These are phyloP conservation scores for Wallacemonas sp. DNA, from an alignment of 208 protist genomes.

Conservation along the genomic window DNA sequence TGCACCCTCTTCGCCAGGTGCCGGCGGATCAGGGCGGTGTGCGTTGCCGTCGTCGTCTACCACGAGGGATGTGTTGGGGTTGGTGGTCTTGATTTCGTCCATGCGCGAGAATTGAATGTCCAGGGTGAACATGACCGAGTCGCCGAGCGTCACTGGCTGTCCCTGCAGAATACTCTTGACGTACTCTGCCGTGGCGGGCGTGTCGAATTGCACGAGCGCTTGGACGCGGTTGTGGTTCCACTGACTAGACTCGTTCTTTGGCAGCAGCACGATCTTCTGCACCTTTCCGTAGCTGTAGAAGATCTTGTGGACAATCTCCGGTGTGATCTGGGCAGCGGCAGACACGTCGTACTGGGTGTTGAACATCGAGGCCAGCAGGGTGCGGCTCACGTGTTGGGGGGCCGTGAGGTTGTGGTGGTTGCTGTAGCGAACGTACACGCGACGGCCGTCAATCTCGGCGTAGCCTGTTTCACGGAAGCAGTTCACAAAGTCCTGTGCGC, in stretches of 20 bases:
- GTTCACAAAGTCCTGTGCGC: constrained; percentile 88
- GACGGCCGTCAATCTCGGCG: constrained; percentile 87
- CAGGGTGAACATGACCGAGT: constrained; percentile 87
- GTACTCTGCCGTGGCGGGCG: constrained; percentile 69
- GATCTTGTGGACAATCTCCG: constrained; percentile 91
- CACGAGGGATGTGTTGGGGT: constrained; percentile 76
- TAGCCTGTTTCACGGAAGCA: constrained; percentile 87
- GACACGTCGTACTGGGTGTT: constrained; percentile 93
- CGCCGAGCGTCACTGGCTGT: constrained; percentile 88
- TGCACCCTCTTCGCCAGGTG: not conserved
- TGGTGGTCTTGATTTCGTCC: constrained; percentile 90
- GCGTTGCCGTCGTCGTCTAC: constrained; percentile 72
- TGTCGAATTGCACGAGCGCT: constrained; percentile 91
- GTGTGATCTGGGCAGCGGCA: constrained; percentile 78
- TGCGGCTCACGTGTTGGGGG: constrained; percentile 85
- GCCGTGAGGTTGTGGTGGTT: constrained; percentile 89
- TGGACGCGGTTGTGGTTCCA: constrained; percentile 91
- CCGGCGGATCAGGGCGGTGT: constrained; percentile 38
- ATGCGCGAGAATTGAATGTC: constrained; percentile 93
- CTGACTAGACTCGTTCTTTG: constrained; percentile 90
- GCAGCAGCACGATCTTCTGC: constrained; percentile 89
- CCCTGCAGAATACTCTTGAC: constrained; percentile 92
- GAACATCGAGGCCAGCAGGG: constrained; percentile 92
- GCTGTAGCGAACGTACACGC: constrained; percentile 93
- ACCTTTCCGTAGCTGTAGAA: constrained; percentile 88